Percentiles rank a stretch among this genome's conserved stretches.
Conservation (phyloP, 176 grass and related monocot species). For the Phyllostachys edulis region DNA sequence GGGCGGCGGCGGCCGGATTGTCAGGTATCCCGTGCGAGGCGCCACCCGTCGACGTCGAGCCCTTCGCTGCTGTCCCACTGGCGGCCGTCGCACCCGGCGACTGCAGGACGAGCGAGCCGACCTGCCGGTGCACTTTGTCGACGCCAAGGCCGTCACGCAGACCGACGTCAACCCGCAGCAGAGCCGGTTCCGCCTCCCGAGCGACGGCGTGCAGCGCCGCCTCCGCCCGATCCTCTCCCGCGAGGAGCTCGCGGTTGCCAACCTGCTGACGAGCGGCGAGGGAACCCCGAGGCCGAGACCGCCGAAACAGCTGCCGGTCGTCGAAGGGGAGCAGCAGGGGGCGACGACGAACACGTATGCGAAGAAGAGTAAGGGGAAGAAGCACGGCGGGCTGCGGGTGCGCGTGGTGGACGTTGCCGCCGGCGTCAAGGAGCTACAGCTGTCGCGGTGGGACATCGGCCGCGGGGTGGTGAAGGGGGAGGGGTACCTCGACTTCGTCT, state of each 20-base stretch:
- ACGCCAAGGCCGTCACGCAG: background rate
- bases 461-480: conserved; percentile 23
- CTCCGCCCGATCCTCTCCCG: conserved; percentile 15
- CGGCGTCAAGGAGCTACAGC: background rate
- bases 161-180: conserved; percentile 32
- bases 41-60: too few species aligned
- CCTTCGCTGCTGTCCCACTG: too few species aligned
- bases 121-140: too few species aligned
- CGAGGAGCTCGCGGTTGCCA: conserved; percentile 13
- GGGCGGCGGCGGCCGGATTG: too few species aligned
- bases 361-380: background rate
- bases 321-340: background rate
- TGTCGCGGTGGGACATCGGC: conserved; percentile 30
- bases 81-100: too few species aligned
- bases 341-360: too few species aligned
- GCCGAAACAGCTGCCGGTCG: background rate
- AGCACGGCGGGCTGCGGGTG: conserved; percentile 30
- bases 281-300: background rate
- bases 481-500: conserved; percentile 21
- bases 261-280: background rate
- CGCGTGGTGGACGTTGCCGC: background rate
- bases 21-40: too few species aligned
- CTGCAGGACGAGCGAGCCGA: too few species aligned
- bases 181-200: conserved; percentile 40
- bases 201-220: background rate